Conservation (phyloP, 306 rosid genomes). For the Rosa rugosa region DNA sequence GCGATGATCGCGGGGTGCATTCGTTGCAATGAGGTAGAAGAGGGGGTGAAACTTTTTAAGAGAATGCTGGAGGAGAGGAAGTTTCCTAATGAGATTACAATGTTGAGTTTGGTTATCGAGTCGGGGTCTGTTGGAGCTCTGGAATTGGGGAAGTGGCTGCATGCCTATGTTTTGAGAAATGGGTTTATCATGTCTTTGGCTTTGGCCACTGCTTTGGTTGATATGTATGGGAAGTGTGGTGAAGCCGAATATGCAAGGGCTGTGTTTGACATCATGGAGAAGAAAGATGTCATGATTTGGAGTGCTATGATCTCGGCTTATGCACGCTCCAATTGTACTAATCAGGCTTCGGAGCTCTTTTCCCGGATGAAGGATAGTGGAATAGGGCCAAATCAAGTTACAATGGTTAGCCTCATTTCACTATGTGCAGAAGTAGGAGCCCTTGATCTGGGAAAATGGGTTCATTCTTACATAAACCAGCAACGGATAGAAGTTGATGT, state of each 20-base stretch:
- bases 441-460: constrained; percentile 65
- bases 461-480: constrained; percentile 58
- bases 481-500: constrained; percentile 43
- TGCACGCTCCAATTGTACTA: constrained; percentile 30
- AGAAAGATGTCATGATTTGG: constrained; percentile 57
- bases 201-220: constrained; percentile 58
- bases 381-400: constrained; percentile 50
- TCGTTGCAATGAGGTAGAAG: constrained; percentile 30
- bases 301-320: constrained; percentile 65
- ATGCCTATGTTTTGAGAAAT: constrained; percentile 48
- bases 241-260: constrained; percentile 45
- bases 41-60: constrained; percentile 35
- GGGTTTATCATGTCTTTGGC: constrained; percentile 44
- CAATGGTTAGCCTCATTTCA: constrained; percentile 49
- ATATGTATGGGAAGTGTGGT: constrained; percentile 74
- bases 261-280: constrained; percentile 36
- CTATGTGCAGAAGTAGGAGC: constrained; percentile 60
- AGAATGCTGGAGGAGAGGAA: constrained; percentile 40
- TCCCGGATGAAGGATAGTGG: constrained; percentile 43
- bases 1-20: constrained; percentile 47
- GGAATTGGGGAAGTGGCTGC: constrained; percentile 52
- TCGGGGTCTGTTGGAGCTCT: constrained; percentile 43
- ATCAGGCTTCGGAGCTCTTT: constrained; percentile 46
- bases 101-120: constrained; percentile 55
- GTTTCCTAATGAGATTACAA: constrained; percentile 62